Percentiles rank a stretch among this genome's conserved stretches.
phyloP scores from a whole-genome alignment of 257 asterid species.

The Primulina huaijiensis region DNA sequence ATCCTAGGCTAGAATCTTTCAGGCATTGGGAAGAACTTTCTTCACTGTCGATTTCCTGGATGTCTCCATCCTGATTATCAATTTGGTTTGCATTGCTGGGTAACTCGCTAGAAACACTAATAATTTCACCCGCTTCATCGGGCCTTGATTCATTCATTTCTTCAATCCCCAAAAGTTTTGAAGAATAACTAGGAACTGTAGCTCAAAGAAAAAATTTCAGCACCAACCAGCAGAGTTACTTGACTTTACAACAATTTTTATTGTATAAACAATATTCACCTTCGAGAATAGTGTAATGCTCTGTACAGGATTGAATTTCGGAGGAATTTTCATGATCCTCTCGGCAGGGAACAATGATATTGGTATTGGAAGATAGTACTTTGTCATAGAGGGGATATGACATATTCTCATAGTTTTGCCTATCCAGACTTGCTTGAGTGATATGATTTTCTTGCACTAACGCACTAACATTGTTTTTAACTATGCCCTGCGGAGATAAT shows the following conservation, averaged over 20 bases:
- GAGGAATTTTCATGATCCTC: background rate
- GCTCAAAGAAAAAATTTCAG: background rate
- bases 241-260: background rate
- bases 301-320: background rate
- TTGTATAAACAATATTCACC: background rate
- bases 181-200: background rate
- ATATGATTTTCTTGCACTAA: conserved; percentile 35
- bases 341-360: background rate
- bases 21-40: background rate
- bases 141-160: background rate
- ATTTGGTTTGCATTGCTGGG: background rate
- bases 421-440: conserved; percentile 32
- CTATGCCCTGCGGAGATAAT: conserved; percentile 39
- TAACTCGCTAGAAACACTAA: background rate
- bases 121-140: background rate
- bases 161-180: background rate
- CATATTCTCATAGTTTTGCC: background rate
- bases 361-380: background rate
- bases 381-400: background rate
- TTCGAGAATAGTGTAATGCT: background rate
- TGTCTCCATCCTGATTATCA: background rate
- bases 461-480: conserved; percentile 30
- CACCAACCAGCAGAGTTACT: background rate
- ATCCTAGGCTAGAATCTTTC: background rate
- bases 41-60: background rate